Conservation (phyloP, 2,329 filamentous ascomycete species). For the Fusarium sp. region DNA sequence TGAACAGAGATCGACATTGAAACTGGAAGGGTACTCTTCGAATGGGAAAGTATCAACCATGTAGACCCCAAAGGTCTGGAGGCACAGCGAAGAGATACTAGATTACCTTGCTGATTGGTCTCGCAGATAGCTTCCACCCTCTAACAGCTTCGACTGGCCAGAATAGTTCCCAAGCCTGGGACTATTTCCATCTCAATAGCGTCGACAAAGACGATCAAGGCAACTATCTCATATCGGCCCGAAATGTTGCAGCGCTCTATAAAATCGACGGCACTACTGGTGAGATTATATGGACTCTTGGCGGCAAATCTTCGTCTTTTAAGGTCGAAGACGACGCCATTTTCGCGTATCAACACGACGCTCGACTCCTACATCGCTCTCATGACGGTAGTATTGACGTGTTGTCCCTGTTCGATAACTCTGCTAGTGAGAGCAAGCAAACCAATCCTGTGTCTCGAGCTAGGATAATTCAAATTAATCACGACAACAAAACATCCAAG, state of each 20-base stretch:
- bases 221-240: slow-evolving; percentile 50
- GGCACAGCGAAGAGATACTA: neutral
- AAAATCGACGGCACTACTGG: slow-evolving; percentile 60
- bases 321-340: slow-evolving; percentile 52
- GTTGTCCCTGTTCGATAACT: slow-evolving; percentile 70
- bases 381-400: slow-evolving; percentile 59
- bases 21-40: neutral
- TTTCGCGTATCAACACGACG: slow-evolving; percentile 68
- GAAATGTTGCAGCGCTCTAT: slow-evolving; percentile 41
- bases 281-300: slow-evolving; percentile 67
- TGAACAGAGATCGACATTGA: neutral
- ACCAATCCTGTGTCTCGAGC: slow-evolving; percentile 52
- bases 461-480: slow-evolving; percentile 63
- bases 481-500: slow-evolving; percentile 59
- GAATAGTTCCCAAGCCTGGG: slow-evolving; percentile 35
- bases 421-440: slow-evolving; percentile 10
- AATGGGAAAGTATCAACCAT: neutral
- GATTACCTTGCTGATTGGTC: too few relatives aligned
- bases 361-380: slow-evolving; percentile 56
- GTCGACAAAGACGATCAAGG: slow-evolving; percentile 56
- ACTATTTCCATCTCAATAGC: slow-evolving; percentile 54
- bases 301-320: slow-evolving; percentile 56
- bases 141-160: slow-evolving; percentile 8
- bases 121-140: neutral
- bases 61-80: neutral